Evolutionary conservation across 495 filamentous ascomycete species (phyloP), one percentile per base, ranked within the genome.

Genomic region (Xylaria flabelliformis): DNA sequence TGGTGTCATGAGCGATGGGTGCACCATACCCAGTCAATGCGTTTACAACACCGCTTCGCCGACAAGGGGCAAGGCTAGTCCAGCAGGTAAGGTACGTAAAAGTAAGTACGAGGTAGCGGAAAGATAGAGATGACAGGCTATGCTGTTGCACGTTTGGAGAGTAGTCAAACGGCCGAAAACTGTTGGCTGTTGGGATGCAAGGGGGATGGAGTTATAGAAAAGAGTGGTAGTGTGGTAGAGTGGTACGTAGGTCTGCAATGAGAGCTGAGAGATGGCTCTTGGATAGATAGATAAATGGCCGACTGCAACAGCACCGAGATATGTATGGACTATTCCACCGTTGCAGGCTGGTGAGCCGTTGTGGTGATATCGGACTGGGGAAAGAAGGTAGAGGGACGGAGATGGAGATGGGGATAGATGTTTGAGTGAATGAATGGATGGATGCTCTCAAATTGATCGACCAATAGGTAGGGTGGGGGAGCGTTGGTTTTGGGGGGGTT

Each of bases 1-100:
- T 66, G 69, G 61, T 74, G 67, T 72, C 73, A 76, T 79, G 53
- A 46, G 70, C 26, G 41, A 72, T 44, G 51, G 51, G 70, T 50
- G 42, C 41, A 72, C 48, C 70, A 72, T 72, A 21, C 70, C 70
- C 70, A 72, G 63, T 32, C 61, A 48, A 48, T 50, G 42, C 48
- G n/a, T 53, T 13, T 34, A 50, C 69, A 50, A 71, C 41, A 44
- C 70, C 19, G 58, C 46, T 5, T 41, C 32, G 15, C 29, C 46
- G 58, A 24, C 41, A 36, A 59, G 7, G 51, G 42, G 42, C 15
- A 61, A 67, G 15, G 51, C 61, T 41, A n/a, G 39, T 48, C 7
- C 19, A 50, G 24, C 24, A 61, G 15, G 15, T 24, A 65, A 59
- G 0, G 63, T 19, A 72, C 26, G 59, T n/a, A 61, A 21, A 24